phyloP scores from a whole-genome alignment of 164 flowering plant genomes.

The Cinnamomum micranthum region DNA sequence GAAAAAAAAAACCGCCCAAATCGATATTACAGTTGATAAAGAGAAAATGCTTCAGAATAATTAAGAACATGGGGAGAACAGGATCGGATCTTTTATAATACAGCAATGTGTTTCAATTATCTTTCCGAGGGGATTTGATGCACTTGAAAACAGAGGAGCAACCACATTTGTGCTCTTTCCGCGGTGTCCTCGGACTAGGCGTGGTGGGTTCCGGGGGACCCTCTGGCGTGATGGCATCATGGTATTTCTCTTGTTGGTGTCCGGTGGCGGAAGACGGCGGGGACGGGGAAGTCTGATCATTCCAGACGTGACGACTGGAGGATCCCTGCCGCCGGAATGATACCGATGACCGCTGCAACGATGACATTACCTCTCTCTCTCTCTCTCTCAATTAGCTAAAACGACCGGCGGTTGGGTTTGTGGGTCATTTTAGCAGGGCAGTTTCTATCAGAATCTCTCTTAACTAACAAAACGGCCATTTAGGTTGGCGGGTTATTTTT shows the following conservation, averaged over 20 bases:
- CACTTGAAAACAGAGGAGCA: slow-evolving; percentile 1
- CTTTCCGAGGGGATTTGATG: no score
- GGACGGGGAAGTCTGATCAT: slow-evolving; percentile 34
- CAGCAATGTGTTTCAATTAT: no score
- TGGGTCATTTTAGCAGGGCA: no score
- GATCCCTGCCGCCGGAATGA: slow-evolving; percentile 82
- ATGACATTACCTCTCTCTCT: slow-evolving; percentile 26
- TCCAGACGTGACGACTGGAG: slow-evolving; percentile 67
- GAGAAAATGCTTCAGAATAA: no score
- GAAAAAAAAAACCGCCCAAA: no score
- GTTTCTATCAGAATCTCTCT: background rate
- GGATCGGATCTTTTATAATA: no score
- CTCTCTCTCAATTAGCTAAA: background rate
- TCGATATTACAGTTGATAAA: no score
- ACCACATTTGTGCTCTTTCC: background rate
- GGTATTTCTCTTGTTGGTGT: background rate
- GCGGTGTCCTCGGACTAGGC: background rate
- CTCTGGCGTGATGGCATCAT: background rate
- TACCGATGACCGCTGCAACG: slow-evolving; percentile 55
- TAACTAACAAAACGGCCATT: background rate
- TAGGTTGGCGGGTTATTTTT: background rate
- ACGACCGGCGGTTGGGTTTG: no score
- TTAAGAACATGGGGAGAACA: no score
- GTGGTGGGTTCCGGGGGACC: background rate
- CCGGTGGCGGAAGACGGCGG: background rate